These are phyloP conservation scores for Trichosporon sp. DNA, from an alignment of 1,284 basidiomycete genomes.

Conservation along the genomic window DNA sequence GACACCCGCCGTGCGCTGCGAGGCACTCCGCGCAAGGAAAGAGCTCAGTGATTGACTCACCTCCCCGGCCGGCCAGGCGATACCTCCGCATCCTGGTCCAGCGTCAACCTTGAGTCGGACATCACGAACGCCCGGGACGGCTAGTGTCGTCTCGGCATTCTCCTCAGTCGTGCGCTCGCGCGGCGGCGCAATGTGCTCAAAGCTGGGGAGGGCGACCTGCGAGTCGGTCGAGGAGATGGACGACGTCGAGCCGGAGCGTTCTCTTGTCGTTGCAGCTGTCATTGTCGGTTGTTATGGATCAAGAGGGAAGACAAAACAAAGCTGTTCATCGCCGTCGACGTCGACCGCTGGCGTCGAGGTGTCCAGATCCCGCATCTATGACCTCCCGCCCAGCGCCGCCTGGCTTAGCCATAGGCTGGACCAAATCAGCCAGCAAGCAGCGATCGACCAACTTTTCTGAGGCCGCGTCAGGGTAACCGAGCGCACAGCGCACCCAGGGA, in stretches of 20 bases:
- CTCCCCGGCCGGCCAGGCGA: conserved; percentile 88
- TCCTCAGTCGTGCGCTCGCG: conserved; percentile 33
- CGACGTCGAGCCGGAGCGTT: conserved; percentile 1
- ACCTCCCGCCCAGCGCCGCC: background rate
- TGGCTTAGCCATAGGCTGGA: background rate
- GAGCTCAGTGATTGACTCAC: conserved; percentile 50
- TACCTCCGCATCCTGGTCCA: conserved; percentile 79
- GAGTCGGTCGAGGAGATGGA: conserved; percentile 33
- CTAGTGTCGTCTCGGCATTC: conserved; percentile 29
- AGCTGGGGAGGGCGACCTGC: conserved; percentile 27
- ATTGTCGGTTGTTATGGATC: background rate
- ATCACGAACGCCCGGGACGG: conserved; percentile 25
- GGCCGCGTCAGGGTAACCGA: too few species aligned
- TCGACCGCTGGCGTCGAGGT: background rate
- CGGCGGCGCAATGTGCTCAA: conserved; percentile 33
- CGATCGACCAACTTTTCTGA: background rate
- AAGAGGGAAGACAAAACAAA: background rate
- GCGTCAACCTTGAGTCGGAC: conserved; percentile 59
- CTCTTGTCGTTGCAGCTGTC: background rate
- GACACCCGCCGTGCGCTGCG: too few species aligned
- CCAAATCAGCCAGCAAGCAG: background rate
- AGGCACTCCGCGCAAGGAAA: too few species aligned
- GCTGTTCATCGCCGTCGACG: background rate
- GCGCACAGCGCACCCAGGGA: background rate
- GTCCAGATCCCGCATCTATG: background rate